Base-by-base conservation (phyloP, 371 early-diverging fungal species). In the Mucor plumbeus region DNA sequence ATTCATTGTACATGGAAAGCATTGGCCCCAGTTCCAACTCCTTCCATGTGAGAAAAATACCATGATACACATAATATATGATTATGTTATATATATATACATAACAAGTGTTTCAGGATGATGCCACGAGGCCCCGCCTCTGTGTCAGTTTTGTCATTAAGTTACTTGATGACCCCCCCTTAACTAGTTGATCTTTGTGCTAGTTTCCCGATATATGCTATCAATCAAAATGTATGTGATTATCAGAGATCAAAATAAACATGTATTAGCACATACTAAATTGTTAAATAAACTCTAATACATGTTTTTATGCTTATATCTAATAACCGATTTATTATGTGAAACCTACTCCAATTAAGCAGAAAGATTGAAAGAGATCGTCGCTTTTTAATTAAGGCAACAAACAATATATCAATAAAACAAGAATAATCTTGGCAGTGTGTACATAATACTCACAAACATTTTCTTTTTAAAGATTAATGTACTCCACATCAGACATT, bases 131-230 rank as follows among this genome's bases (percentile, higher is more conserved):
- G 44, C 44, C 15, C 17, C 8, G n/a, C 7, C 44, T 44, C 44
- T 44, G n/a, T 17, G 17, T 44, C 17, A n/a, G 17, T 15, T 3
- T 44, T 17, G 17, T 44, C 7, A 44, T 44, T 44, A n/a, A n/a
- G 17, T 44, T 8, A 7, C n/a, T 44, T n/a, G n/a, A 44, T 44
- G 17, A 44, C n/a, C 44, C 17, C 44, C 17, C 17, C n/a, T n/a
- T 44, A 17, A 26, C 44, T 44, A 44, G 8, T 44, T 7, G 7
- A 7, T 17, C 17, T 44, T 44, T 44, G n/a, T 44, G 44, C n/a
- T 44, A 44, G 44, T 7, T 44, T 44, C 44, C 44, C 44, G 44
- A 44, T 44, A 44, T 44, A n/a, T 44, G 44, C 17, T 44, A 44
- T 44, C 44, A 44, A 44, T n/a, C 3, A n/a, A 3, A n/a, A n/a